Evolutionary conservation across 2,329 filamentous ascomycete species (phyloP).

Genomic region (Cytospora mali): DNA sequence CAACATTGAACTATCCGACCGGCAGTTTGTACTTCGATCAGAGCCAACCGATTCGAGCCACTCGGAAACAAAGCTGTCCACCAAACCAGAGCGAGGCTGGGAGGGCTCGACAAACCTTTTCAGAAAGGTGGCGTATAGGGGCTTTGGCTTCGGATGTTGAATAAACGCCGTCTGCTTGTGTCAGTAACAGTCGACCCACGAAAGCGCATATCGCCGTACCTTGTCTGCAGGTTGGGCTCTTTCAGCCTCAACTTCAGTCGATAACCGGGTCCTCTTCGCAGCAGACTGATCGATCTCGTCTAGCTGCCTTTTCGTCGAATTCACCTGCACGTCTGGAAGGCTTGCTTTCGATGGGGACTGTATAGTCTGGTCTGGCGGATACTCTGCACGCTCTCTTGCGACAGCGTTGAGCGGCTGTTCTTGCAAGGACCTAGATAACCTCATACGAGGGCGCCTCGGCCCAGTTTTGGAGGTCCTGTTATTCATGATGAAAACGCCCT

Average conservation of each 20-base stretch:
- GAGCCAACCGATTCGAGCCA: conserved; percentile 33
- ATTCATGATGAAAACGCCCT: no score
- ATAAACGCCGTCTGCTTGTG: conserved; percentile 10
- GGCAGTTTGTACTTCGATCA: conserved; percentile 34
- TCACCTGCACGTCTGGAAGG: no score
- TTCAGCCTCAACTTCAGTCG: conserved; percentile 1
- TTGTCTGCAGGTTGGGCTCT: conserved; percentile 15
- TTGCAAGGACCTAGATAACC: no score
- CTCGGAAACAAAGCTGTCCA: conserved; percentile 18
- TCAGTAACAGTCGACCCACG: conserved; percentile 1
- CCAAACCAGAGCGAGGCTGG: no score
- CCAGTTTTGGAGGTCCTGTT: no score
- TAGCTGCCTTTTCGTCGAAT: no score
- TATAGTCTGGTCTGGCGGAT: no score
- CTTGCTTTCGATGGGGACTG: no score
- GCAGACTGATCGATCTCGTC: conserved; percentile 33
- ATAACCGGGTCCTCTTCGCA: conserved; percentile 19
- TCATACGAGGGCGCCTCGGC: no score
- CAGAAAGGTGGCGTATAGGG: not conserved
- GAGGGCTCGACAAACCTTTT: no score
- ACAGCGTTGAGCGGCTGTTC: no score
- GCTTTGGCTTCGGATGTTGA: conserved; percentile 33
- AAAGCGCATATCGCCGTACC: conserved; percentile 12
- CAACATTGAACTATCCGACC: conserved; percentile 35
- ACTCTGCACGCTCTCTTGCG: no score